Evolutionary conservation across 2,329 filamentous ascomycete species (phyloP).

Genomic region (Chrysoporthe deuterocubensis): DNA sequence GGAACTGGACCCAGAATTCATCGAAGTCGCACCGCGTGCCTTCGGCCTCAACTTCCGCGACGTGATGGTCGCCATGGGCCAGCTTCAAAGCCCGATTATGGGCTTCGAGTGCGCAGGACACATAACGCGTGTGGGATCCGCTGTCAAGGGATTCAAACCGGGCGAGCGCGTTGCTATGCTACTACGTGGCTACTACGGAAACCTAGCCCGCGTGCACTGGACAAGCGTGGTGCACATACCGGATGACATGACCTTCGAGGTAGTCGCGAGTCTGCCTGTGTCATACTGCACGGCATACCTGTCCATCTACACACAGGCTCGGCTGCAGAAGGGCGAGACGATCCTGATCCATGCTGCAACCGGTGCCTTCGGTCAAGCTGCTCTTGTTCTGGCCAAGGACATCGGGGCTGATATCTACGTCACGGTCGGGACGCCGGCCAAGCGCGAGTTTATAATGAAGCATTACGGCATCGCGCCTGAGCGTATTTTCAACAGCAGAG

Average conservation of each 20-base stretch:
- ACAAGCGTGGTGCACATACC: constrained; percentile 25
- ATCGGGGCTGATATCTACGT: constrained; percentile 37
- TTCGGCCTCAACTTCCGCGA: constrained; percentile 28
- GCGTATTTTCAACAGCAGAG: constrained; percentile 39
- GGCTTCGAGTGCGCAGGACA: constrained; percentile 36
- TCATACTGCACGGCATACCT: constrained; percentile 37
- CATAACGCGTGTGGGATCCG: constrained; percentile 26
- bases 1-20: constrained; percentile 19
- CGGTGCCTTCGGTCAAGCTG: constrained; percentile 28
- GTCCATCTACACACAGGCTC: constrained; percentile 32
- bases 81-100: constrained; percentile 32
- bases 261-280: constrained; percentile 31
- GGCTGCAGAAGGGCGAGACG: constrained; percentile 31
- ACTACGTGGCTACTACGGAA: constrained; percentile 22
- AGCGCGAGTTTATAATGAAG: constrained; percentile 36
- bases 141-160: constrained; percentile 21
- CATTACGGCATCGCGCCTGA: constrained; percentile 36
- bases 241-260: constrained; percentile 25
- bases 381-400: constrained; percentile 23
- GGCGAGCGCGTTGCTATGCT: constrained; percentile 22
- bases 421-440: constrained; percentile 37
- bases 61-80: constrained; percentile 30
- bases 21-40: constrained; percentile 28
- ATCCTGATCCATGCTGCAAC: constrained; percentile 35
- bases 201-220: constrained; percentile 26